Percentiles rank a stretch among this genome's conserved stretches.
Evolutionary conservation across 345 rosid species (phyloP).

Genomic region (Citrus australasica): DNA sequence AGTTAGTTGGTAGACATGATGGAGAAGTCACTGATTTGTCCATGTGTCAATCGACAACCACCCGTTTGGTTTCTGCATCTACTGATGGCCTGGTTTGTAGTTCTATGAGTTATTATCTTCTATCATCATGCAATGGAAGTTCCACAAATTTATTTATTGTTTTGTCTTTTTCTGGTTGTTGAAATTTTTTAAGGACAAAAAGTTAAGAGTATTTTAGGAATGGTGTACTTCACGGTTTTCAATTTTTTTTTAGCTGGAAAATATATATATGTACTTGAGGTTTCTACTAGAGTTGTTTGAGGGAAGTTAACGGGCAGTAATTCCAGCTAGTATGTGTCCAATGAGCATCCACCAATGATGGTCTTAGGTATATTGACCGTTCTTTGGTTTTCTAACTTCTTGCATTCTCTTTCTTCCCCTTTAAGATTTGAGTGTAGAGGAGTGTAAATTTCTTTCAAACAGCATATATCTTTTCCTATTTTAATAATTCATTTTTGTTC

Average conservation of each 20-base stretch:
- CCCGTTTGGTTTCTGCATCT: conserved; percentile 83
- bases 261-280: background rate
- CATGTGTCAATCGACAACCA: conserved; percentile 89
- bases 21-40: conserved; percentile 94
- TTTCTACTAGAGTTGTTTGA: background rate
- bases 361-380: background rate
- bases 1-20: conserved; percentile 83
- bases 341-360: background rate
- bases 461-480: background rate
- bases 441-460: background rate
- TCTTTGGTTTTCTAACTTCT: background rate
- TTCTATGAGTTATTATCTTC: conserved; percentile 7
- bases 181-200: background rate
- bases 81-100: conserved; percentile 81
- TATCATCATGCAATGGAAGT: background rate
- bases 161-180: background rate
- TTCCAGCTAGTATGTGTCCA: background rate
- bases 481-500: background rate
- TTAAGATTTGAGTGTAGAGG: background rate
- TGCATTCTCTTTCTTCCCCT: background rate
- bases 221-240: background rate
- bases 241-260: background rate
- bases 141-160: background rate
- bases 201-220: background rate
- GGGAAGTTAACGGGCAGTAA: background rate